These are phyloP conservation scores for Atalantia buxifolia DNA, from an alignment of 345 rosid species.

Conservation along the genomic window DNA sequence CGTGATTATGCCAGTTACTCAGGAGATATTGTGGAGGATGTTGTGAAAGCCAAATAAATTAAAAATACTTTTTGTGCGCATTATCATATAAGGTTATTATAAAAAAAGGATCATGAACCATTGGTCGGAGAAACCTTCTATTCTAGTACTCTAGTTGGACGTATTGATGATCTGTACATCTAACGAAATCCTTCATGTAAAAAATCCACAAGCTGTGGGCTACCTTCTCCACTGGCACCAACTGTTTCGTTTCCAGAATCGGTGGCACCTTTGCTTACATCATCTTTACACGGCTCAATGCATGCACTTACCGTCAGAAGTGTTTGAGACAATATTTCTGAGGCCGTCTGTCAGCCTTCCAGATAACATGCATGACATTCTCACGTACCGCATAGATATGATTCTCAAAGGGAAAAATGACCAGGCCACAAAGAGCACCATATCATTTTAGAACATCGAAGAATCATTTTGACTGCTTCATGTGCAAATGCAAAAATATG, in stretches of 20 bases:
- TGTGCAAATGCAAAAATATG: conserved; percentile 9
- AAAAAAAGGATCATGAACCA: background rate
- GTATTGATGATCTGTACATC: conserved; percentile 50
- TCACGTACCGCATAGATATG: conserved; percentile 88
- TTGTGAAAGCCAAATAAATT: too few relatives aligned
- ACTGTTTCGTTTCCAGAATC: conserved; percentile 43
- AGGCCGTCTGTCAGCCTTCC: conserved; percentile 97
- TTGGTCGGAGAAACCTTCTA: background rate
- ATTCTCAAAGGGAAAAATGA: conserved; percentile 88
- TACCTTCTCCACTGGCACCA: conserved; percentile 57
- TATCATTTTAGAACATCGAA: conserved; percentile 90
- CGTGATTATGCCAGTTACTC: background rate
- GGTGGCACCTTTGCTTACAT: conserved; percentile 30
- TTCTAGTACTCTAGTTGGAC: conserved; percentile 1
- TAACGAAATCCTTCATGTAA: conserved; percentile 28
- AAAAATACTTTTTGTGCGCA: background rate
- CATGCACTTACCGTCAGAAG: conserved; percentile 40
- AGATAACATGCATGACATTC: conserved; percentile 90
- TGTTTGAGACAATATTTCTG: conserved; percentile 71
- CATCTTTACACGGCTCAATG: conserved; percentile 30
- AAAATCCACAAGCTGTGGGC: conserved; percentile 38
- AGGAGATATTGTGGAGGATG: background rate
- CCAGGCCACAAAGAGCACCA: conserved; percentile 82
- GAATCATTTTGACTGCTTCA: conserved; percentile 72
- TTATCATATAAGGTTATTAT: background rate